A percentile compares a stretch with the other conserved stretches of the same genome.
phyloP scores from a whole-genome alignment of 2,329 filamentous ascomycete species.

The Cladobotryum protrusum region DNA sequence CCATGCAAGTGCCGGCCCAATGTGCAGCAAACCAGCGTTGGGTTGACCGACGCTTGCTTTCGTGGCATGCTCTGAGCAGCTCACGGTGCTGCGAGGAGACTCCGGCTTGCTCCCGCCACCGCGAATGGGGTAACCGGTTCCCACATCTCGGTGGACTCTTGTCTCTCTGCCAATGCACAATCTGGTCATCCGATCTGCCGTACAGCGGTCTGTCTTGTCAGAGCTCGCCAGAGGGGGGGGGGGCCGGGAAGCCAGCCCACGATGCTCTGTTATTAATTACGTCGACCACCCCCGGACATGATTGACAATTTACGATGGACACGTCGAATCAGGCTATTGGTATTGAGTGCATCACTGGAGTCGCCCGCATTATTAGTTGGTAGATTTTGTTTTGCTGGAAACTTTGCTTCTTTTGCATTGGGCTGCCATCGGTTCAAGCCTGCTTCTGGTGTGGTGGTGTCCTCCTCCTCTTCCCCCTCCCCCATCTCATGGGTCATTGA shows the following conservation, averaged over 20 bases:
- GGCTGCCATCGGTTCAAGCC: conserved; percentile 9
- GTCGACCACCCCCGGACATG: neutral
- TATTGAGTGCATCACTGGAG: conserved; percentile 1
- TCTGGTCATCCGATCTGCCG: conserved; percentile 10
- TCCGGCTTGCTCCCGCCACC: conserved; percentile 2
- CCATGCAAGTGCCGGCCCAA: conserved; percentile 14
- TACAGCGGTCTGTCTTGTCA: neutral
- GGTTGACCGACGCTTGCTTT: conserved; percentile 28
- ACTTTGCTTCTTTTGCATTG: conserved; percentile 6
- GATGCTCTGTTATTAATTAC: neutral
- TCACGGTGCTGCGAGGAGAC: conserved; percentile 9
- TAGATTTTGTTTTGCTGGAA: neutral
- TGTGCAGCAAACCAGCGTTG: conserved; percentile 10
- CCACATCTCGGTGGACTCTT: conserved; percentile 1
- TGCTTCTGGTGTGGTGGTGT: conserved; percentile 1
- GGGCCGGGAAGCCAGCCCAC: neutral
- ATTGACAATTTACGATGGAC: conserved; percentile 7
- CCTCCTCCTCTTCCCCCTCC: neutral
- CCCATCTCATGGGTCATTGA: neutral
- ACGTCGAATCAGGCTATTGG: conserved; percentile 6
- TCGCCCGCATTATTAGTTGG: neutral
- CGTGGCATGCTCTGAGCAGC: conserved; percentile 30
- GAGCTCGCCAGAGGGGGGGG: neutral
- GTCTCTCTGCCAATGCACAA: conserved; percentile 8
- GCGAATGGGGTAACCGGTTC: conserved; percentile 9